Evolutionary conservation across 1,139 yeast genomes (phyloP), one percentile per base, ranked within the genome.

Genomic region (Komagataea norvegica): DNA sequence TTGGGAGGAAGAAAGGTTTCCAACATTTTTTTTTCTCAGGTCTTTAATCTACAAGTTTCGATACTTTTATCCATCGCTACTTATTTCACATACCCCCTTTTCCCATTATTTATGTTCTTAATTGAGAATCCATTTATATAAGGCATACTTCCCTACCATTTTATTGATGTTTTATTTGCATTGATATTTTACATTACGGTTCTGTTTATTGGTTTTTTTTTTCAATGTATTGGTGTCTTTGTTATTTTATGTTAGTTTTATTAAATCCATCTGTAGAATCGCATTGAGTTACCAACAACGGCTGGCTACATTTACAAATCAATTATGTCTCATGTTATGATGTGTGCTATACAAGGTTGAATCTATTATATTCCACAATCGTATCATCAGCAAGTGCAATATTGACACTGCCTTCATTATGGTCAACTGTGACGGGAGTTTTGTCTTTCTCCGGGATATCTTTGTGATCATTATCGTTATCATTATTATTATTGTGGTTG

Each of bases 361-460:
- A 30, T 17, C 17, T 8, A 15, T 8, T 9, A 9, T 19, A 14
- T 6, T 23, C 17, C 6, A 13, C 29, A 29, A 24, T 19, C 13
- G 20, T 18, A 7, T 29, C 33, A 10, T 34, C 25, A 10, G 21
- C 34, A 5, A 30, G 16, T 11, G 15, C 26, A 11, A 30, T n/a
- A 14, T 23, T 26, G 5, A 25, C 23, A 19, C 17, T 25, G 3
- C 17, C 23, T 5, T 25, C 13, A 2, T 15, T 21, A 9, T 27
- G 16, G 13, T 7, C 8, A 6, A n/a, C 21, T 7, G 23, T 30
- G 3, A 30, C 31, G 3, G 33, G 21, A 8, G 46, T 32, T 26
- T 38, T 36, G 20, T 33, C 47, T 15, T 37, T 40, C 13, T 40
- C 44, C 3, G 45, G 40, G 3, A 36, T 34, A 25, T 43, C 43